Evolutionary conservation across 352 stramenopile genomes (phyloP).

Genomic region (Phytophthora pini): DNA sequence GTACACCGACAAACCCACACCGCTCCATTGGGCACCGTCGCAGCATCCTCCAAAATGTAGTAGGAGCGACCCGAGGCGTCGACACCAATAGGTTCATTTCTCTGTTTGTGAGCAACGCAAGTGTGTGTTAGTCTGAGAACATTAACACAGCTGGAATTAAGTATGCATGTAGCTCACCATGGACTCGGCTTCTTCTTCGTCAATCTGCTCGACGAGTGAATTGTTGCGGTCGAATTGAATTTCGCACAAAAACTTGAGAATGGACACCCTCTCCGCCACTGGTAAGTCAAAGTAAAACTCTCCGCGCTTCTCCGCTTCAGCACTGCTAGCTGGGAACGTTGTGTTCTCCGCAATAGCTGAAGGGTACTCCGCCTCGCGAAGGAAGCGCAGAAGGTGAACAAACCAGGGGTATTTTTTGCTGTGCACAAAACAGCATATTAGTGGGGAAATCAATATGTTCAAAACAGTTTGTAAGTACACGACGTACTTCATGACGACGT

Average conservation of each 20-base stretch:
- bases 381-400: conserved; percentile 52
- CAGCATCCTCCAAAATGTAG: conserved; percentile 68
- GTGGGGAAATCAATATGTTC: neutral
- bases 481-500: conserved; percentile 56
- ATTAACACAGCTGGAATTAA: neutral
- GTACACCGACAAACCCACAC: conserved; percentile 70
- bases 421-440: neutral
- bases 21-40: conserved; percentile 54
- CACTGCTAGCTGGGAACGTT: conserved; percentile 24
- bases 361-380: conserved; percentile 43
- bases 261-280: conserved; percentile 46
- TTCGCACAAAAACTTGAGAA: conserved; percentile 73
- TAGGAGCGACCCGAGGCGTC: conserved; percentile 61
- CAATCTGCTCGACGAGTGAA: conserved; percentile 59
- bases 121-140: neutral
- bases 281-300: conserved; percentile 57
- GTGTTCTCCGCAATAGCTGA: conserved; percentile 22
- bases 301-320: conserved; percentile 27
- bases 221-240: conserved; percentile 75
- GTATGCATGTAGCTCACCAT: conserved; percentile 31
- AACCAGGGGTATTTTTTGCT: conserved; percentile 56
- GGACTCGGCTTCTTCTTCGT: conserved; percentile 53
- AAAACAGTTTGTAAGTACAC: neutral
- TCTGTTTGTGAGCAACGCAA: conserved; percentile 30
- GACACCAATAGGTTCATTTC: conserved; percentile 52